phyloP scores from a whole-genome alignment of 495 filamentous ascomycete species.

The Penicillium soppii region DNA sequence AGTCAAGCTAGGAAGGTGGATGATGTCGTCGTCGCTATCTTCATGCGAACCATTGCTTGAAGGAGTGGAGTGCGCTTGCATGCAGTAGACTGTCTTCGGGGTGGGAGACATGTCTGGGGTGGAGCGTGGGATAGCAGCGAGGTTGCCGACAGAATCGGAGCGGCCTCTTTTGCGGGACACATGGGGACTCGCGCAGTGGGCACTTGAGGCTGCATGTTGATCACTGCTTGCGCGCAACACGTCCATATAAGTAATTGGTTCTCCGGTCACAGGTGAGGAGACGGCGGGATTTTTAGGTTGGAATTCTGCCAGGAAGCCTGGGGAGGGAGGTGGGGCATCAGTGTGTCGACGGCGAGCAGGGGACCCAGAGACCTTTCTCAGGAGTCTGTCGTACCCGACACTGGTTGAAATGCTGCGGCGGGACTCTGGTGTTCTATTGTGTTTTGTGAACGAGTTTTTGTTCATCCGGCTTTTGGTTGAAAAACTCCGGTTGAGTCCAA shows the following conservation, averaged over 20 bases:
- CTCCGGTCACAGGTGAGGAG: constrained; percentile 4
- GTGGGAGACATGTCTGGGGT: constrained; percentile 7
- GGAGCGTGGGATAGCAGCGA: constrained; percentile 9
- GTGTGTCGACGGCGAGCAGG: constrained; percentile 39
- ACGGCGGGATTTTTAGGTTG: constrained; percentile 6
- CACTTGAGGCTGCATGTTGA: constrained; percentile 5
- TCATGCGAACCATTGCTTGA: constrained; percentile 25
- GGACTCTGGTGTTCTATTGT: constrained; percentile 28
- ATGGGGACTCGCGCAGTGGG: neutral
- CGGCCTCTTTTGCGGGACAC: constrained; percentile 9
- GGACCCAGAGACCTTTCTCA: constrained; percentile 18
- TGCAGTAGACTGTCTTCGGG: constrained; percentile 28
- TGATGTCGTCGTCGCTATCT: constrained; percentile 40
- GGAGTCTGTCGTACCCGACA: constrained; percentile 20
- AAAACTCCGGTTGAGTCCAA: constrained; percentile 18
- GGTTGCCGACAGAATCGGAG: constrained; percentile 17
- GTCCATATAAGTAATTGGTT: constrained; percentile 40
- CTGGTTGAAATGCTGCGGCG: constrained; percentile 37
- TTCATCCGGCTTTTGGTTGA: constrained; percentile 23
- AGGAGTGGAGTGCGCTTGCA: constrained; percentile 39
- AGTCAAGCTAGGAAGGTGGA: constrained; percentile 36
- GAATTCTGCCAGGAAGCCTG: constrained; percentile 30
- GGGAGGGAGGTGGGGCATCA: constrained; percentile 38
- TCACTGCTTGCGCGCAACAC: constrained; percentile 26
- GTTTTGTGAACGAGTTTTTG: constrained; percentile 36